Base-by-base conservation (phyloP, 208 protist species). In the Leishmania amazonensis region DNA sequence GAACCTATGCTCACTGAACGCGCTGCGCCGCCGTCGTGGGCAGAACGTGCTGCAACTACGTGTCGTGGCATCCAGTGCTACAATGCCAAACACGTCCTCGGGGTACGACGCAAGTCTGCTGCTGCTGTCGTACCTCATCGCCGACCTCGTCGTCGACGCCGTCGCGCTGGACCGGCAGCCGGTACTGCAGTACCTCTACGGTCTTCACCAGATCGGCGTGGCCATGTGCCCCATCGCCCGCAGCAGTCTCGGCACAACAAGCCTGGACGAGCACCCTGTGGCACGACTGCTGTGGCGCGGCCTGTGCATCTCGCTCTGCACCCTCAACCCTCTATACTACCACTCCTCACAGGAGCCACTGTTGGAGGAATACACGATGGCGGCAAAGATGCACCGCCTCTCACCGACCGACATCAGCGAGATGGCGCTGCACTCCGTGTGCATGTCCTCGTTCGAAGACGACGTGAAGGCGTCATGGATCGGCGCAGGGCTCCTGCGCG, bases 181-280 rank as follows among this genome's bases (percentile, higher is more conserved):
- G 6, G 95, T 96, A 11, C 87, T 99, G 67, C 96, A 99, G 92
- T 99, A 99, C 85, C 91, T 99, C 28, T 99, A 98, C 85, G 99
- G 99, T 58, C 77, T 99, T 4, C 80, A 90, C n/a, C 97, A 99
- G 82, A 95, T 99, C 74, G 98, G 98, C 19, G 86, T 99, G 35
- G 91, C 96, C 40, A 96, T 99, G 88, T 99, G 96, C 62, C 99
- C 99, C 13, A 83, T 99, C 3, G 94, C 89, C 79, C 99, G 99
- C 83, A 99, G 99, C 91, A 91, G 89, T 21, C 91, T 99, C 42
- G 99, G 99, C 78, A 99, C 98, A 58, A 88, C 99, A 3, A 81
- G 88, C 42, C 99, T 99, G 80, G 75, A 90, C 64, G 91, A 98
- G 73, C 97, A 99, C 87, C 99, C 99, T 38, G 98, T 99, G 58